Conservation (phyloP, 306 rosid genomes). For the Begonia peltatifolia region DNA sequence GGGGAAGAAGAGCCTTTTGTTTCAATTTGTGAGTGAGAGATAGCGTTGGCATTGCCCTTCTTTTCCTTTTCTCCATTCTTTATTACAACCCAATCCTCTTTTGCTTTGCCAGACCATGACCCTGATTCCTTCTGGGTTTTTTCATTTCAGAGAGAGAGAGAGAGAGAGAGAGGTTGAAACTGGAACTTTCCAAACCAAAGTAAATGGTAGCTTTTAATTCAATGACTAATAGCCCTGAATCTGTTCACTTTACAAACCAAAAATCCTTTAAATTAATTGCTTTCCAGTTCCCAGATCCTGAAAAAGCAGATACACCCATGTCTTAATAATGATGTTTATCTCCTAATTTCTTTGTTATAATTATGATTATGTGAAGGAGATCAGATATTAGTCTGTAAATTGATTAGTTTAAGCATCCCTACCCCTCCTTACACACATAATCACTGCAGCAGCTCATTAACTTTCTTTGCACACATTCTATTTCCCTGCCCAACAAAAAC, state of each 20-base stretch:
- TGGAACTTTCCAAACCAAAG: conserved; percentile 47
- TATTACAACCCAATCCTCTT: conserved; percentile 31
- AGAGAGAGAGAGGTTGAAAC: neutral
- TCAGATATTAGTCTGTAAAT: conserved; percentile 12
- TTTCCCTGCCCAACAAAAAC: neutral
- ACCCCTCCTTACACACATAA: too few relatives aligned
- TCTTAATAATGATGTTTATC: conserved; percentile 1
- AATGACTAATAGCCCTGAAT: conserved; percentile 15
- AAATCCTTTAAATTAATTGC: too few relatives aligned
- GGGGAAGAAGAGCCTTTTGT: conserved; percentile 17
- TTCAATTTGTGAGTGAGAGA: conserved; percentile 17
- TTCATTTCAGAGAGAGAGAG: conserved; percentile 11
- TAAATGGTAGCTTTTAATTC: conserved; percentile 25
- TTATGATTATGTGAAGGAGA: neutral
- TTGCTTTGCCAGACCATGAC: conserved; percentile 64
- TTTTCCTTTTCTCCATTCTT: conserved; percentile 37
- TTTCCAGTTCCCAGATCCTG: too few relatives aligned
- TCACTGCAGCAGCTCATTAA: too few relatives aligned
- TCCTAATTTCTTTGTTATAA: neutral
- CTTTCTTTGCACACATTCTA: conserved; percentile 3
- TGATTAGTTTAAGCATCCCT: conserved; percentile 2
- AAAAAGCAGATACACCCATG: neutral
- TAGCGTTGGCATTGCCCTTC: conserved; percentile 41
- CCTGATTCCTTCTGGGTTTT: conserved; percentile 2
- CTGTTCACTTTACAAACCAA: too few relatives aligned